phyloP scores from a whole-genome alignment of 148 eudicot species.

The Camellia lanceoleosa region DNA sequence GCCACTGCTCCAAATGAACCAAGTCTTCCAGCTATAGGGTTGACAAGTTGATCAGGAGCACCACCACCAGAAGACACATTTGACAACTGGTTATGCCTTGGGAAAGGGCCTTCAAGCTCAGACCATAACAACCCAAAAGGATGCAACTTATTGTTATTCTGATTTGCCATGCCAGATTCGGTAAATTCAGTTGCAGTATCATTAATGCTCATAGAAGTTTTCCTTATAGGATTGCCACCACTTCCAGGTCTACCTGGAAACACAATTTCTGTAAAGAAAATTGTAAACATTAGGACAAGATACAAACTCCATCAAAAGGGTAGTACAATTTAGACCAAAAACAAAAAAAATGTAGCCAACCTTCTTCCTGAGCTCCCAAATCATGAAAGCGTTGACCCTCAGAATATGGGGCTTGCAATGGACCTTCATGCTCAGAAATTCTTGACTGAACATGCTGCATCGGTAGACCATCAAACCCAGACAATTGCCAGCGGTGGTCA shows the following conservation, averaged over 20 bases:
- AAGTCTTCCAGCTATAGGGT: conserved; percentile 39
- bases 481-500: conserved; percentile 44
- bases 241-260: conserved; percentile 83
- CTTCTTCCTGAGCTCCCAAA: conserved; percentile 63
- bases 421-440: conserved; percentile 37
- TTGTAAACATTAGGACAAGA: background rate
- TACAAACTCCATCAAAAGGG: background rate
- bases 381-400: conserved; percentile 50
- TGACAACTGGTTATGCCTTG: conserved; percentile 46
- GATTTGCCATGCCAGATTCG: conserved; percentile 34
- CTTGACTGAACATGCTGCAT: conserved; percentile 37
- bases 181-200: conserved; percentile 37
- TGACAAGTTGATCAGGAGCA: conserved; percentile 41
- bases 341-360: conserved; percentile 26
- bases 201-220: conserved; percentile 35
- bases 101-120: conserved; percentile 67
- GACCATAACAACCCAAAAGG: conserved; percentile 93
- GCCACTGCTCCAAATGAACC: conserved; percentile 37
- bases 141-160: conserved; percentile 64
- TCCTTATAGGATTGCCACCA: conserved; percentile 42
- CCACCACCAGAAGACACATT: conserved; percentile 34
- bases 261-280: conserved; percentile 58
- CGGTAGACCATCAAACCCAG: conserved; percentile 41
- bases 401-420: conserved; percentile 31
- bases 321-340: background rate